Percentiles rank a stretch among this genome's conserved stretches.
Evolutionary conservation across 2,329 filamentous ascomycete genomes (phyloP).

Genomic region (Talaromyces atroroseus): DNA sequence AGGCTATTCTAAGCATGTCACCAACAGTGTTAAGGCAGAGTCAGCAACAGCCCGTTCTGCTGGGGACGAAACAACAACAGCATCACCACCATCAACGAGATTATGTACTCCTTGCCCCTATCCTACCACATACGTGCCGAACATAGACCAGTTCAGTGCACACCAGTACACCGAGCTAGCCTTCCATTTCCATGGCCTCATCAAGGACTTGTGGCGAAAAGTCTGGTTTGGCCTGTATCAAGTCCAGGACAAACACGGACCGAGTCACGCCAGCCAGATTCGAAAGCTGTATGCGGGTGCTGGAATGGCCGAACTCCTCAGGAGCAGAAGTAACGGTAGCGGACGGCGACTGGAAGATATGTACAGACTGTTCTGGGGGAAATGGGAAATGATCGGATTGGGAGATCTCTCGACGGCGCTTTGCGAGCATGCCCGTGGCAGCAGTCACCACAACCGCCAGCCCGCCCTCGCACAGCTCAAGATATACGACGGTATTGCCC

Average conservation of each 20-base stretch:
- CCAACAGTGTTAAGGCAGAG: background rate
- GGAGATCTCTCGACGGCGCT: background rate
- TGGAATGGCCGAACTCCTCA: conserved; percentile 12
- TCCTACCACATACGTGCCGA: conserved; percentile 1
- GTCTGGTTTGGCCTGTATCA: conserved; percentile 22
- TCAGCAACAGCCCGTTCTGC: background rate
- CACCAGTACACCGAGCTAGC: conserved; percentile 1
- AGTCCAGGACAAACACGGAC: conserved; percentile 14
- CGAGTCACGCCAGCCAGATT: conserved; percentile 16
- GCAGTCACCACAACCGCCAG: too few species aligned
- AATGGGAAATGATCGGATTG: background rate
- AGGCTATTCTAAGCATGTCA: background rate
- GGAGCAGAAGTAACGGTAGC: background rate
- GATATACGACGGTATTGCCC: conserved; percentile 17
- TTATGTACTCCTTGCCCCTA: conserved; percentile 1
- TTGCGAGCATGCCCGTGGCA: background rate
- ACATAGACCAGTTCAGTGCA: background rate
- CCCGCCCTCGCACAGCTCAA: conserved; percentile 18
- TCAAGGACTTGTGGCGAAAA: conserved; percentile 15
- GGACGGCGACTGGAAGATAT: background rate
- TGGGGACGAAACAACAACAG: background rate
- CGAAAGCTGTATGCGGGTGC: conserved; percentile 18
- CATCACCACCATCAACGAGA: background rate
- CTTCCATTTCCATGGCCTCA: background rate
- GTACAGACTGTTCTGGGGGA: background rate